Percentiles rank a stretch among this genome's conserved stretches.
Evolutionary conservation across 1,284 basidiomycete species (phyloP).

Genomic region (Trichosporon coremiiforme): DNA sequence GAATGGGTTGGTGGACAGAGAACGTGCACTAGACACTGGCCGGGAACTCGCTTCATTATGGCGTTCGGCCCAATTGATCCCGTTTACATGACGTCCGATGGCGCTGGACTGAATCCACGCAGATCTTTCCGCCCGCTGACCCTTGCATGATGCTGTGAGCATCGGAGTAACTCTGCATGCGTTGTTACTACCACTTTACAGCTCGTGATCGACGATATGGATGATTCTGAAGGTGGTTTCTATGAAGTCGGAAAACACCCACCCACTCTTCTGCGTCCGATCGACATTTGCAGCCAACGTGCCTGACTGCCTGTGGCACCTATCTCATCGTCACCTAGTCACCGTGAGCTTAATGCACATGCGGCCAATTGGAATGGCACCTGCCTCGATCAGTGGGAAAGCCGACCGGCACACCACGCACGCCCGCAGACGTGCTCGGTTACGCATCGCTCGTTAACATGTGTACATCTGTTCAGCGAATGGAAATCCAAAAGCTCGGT

Average conservation of each 20-base stretch:
- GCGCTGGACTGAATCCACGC: neutral
- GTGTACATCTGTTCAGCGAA: slow-evolving; percentile 6
- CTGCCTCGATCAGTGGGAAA: slow-evolving; percentile 7
- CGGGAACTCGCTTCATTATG: slow-evolving; percentile 7
- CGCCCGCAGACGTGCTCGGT: neutral
- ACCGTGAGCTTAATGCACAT: slow-evolving; percentile 12
- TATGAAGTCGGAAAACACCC: neutral
- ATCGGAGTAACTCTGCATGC: slow-evolving; percentile 4
- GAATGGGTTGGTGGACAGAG: slow-evolving; percentile 10
- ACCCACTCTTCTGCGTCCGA: slow-evolving; percentile 6
- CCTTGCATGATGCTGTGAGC: neutral
- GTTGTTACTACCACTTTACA: neutral
- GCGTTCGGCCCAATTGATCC: neutral
- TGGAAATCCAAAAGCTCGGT: neutral
- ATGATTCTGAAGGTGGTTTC: neutral
- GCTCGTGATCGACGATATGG: neutral
- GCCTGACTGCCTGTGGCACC: slow-evolving; percentile 15
- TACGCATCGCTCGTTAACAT: neutral
- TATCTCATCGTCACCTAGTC: neutral
- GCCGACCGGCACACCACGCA: neutral
- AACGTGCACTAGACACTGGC: slow-evolving; percentile 7
- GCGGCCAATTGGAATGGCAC: slow-evolving; percentile 8
- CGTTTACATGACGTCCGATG: slow-evolving; percentile 7
- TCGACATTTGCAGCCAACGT: slow-evolving; percentile 12
- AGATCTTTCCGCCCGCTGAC: neutral